These are phyloP conservation scores for Dianthus caryophyllus DNA, from an alignment of 148 eudicot species.

Conservation along the genomic window DNA sequence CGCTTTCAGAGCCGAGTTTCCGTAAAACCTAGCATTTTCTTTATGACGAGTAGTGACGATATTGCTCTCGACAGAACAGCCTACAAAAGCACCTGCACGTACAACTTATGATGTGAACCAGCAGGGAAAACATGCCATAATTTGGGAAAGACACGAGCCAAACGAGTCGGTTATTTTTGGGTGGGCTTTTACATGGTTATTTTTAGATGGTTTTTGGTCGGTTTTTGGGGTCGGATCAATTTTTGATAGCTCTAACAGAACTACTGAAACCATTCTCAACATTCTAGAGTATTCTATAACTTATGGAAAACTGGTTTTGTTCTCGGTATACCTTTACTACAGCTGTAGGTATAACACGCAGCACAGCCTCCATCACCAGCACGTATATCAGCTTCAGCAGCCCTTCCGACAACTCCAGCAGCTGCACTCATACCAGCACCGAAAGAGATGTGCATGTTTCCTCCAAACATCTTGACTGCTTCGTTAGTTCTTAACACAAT, in stretches of 20 bases:
- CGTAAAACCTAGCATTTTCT: conserved; percentile 70
- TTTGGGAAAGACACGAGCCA: too few relatives aligned
- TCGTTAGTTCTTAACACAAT: conserved; percentile 68
- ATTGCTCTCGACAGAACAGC: conserved; percentile 82
- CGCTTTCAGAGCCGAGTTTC: conserved; percentile 55
- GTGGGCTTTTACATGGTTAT: too few relatives aligned
- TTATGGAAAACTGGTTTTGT: too few relatives aligned
- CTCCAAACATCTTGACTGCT: conserved; percentile 72
- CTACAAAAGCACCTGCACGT: conserved; percentile 74
- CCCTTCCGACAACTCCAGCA: conserved; percentile 69
- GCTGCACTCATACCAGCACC: conserved; percentile 96
- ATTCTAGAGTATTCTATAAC: too few relatives aligned
- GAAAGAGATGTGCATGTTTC: conserved; percentile 62
- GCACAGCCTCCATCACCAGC: conserved; percentile 74
- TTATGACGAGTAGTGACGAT: conserved; percentile 58
- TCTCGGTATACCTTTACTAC: conserved; percentile 79
- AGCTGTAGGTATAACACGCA: conserved; percentile 87
- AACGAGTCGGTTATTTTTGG: too few relatives aligned
- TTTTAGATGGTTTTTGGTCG: too few relatives aligned
- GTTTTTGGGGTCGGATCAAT: too few relatives aligned
- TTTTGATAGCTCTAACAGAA: too few relatives aligned
- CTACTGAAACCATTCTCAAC: too few relatives aligned
- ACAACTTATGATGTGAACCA: conserved; percentile 10
- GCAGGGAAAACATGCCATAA: too few relatives aligned
- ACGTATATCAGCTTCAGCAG: conserved; percentile 73